Evolutionary conservation across 2,329 filamentous ascomycete species (phyloP).

Genomic region (Fusarium anthophilum): DNA sequence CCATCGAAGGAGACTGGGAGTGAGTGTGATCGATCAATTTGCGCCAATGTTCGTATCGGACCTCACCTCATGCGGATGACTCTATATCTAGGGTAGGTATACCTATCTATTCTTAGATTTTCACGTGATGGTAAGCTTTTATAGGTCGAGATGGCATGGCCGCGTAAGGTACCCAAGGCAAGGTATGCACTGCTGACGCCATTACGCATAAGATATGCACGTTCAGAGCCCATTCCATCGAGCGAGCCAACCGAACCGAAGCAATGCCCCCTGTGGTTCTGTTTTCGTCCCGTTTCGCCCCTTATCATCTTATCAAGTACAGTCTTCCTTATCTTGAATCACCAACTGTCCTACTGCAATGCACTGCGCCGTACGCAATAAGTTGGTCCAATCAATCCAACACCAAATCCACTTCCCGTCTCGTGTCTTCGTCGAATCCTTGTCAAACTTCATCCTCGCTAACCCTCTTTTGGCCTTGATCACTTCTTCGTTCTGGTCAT

Average conservation of each 20-base stretch:
- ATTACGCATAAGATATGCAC: neutral
- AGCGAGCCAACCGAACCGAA: slow-evolving; percentile 2
- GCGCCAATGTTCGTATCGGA: slow-evolving; percentile 3
- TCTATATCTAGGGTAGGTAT: neutral
- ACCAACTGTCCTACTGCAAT: neutral
- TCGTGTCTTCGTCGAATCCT: slow-evolving; percentile 34
- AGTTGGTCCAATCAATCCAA: slow-evolving; percentile 32
- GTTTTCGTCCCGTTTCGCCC: neutral
- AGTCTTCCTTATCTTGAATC: slow-evolving; percentile 17
- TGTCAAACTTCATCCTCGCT: slow-evolving; percentile 20
- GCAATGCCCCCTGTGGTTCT: neutral
- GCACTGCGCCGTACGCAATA: slow-evolving; percentile 9
- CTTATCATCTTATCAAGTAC: slow-evolving; percentile 16
- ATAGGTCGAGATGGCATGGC: neutral
- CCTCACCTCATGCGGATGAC: neutral
- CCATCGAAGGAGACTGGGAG: neutral
- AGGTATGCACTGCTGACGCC: slow-evolving; percentile 25
- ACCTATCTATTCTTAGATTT: slow-evolving; percentile 19
- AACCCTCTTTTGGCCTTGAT: slow-evolving; percentile 27
- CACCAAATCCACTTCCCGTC: slow-evolving; percentile 21
- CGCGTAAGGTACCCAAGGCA: neutral
- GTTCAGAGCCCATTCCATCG: neutral
- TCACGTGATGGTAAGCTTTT: slow-evolving; percentile 12
- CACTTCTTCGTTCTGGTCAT: slow-evolving; percentile 4
- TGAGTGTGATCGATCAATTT: neutral